Evolutionary conservation across 768 basidiomycete genomes (phyloP).

Genomic region (Phlegmacium glaucopus): DNA sequence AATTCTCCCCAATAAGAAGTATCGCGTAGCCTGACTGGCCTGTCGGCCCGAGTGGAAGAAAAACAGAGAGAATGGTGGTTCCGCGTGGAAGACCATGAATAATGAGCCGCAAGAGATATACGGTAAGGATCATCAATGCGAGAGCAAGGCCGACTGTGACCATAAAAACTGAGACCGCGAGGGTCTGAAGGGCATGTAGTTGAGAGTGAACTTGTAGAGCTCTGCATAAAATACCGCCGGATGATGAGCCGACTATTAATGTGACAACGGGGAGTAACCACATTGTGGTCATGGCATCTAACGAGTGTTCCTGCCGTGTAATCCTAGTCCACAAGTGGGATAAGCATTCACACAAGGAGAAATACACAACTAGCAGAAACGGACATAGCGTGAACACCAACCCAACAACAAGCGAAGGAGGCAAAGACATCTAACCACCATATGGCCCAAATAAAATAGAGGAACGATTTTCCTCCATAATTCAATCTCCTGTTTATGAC

Average conservation of each 20-base stretch:
- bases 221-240: constrained; percentile 56
- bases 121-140: constrained; percentile 63
- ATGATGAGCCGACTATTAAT: constrained; percentile 65
- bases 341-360: neutral
- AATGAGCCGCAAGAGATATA: constrained; percentile 60
- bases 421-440: constrained; percentile 69
- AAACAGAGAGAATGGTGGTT: constrained; percentile 49
- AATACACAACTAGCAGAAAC: constrained; percentile 18
- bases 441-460: constrained; percentile 55
- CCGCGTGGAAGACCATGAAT: constrained; percentile 51
- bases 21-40: constrained; percentile 64
- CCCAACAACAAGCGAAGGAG: constrained; percentile 57
- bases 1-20: constrained; percentile 51
- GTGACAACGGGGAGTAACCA: constrained; percentile 82
- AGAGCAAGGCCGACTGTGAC: constrained; percentile 54
- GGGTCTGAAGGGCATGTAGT: constrained; percentile 50
- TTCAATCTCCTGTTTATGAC: constrained; percentile 40
- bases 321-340: constrained; percentile 37
- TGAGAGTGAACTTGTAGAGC: constrained; percentile 44
- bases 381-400: constrained; percentile 64
- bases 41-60: constrained; percentile 73
- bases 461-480: constrained; percentile 49
- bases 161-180: constrained; percentile 50
- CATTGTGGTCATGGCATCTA: constrained; percentile 51
- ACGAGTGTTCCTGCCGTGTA: constrained; percentile 50